Conservation (phyloP, 768 basidiomycete species). For the Postia placenta region DNA sequence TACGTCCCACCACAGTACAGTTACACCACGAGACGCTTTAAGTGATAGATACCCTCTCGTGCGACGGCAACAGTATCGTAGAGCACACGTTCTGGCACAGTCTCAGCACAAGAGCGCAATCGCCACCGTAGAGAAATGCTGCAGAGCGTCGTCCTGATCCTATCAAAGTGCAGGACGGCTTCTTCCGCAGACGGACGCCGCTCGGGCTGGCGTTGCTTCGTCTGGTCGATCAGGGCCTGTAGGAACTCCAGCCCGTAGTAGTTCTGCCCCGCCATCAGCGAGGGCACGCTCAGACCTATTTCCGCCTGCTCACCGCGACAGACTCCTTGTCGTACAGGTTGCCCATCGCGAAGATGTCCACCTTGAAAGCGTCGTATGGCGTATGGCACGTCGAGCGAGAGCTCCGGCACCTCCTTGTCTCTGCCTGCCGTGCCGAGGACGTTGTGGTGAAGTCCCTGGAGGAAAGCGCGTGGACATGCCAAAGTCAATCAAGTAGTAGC, state of each 20-base stretch:
- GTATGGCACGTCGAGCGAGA: conserved; percentile 13
- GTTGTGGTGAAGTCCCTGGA: conserved; percentile 5
- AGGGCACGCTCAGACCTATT: background rate
- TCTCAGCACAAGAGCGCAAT: conserved; percentile 7
- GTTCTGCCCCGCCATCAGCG: background rate
- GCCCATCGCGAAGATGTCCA: conserved; percentile 22
- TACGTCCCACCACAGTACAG: too few species aligned
- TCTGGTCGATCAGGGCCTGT: background rate
- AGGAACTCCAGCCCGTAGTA: background rate
- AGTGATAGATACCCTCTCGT: conserved; percentile 8
- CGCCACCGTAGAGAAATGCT: conserved; percentile 2
- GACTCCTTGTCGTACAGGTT: conserved; percentile 18
- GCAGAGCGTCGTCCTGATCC: background rate
- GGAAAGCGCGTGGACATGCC: conserved; percentile 14
- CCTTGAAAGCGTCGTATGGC: conserved; percentile 20
- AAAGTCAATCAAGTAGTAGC: conserved; percentile 16
- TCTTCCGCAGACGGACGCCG: conserved; percentile 6
- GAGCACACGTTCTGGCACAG: conserved; percentile 3
- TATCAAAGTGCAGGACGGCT: conserved; percentile 1
- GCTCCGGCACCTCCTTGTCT: conserved; percentile 20
- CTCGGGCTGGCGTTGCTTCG: conserved; percentile 6
- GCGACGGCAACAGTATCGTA: too few species aligned
- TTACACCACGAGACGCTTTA: conserved; percentile 8
- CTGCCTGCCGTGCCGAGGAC: conserved; percentile 15
- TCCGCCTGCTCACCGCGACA: background rate